Conservation (phyloP, 1,284 basidiomycete species). For the Heterobasidion occidentale region DNA sequence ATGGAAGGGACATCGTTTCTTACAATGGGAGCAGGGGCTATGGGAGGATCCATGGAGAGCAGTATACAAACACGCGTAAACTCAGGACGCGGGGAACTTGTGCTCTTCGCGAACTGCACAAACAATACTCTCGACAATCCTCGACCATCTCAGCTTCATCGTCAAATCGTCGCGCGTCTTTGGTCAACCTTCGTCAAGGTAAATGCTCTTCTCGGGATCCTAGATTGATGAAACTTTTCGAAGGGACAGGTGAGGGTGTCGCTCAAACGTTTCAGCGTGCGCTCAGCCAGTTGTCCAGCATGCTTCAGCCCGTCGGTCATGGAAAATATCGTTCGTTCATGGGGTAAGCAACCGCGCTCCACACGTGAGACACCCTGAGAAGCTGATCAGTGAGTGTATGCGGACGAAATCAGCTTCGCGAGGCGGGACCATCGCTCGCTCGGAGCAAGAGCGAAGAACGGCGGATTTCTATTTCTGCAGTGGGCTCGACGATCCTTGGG, state of each 20-base stretch:
- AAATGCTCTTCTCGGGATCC: no score
- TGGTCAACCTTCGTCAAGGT: neutral
- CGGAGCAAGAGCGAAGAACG: constrained; percentile 4
- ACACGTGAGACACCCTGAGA: neutral
- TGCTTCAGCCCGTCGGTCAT: constrained; percentile 9
- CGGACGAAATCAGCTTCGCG: neutral
- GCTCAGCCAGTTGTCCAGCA: neutral
- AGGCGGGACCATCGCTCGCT: constrained; percentile 8
- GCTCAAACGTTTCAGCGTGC: neutral
- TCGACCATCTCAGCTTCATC: neutral
- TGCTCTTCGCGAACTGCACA: neutral
- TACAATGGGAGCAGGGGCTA: neutral
- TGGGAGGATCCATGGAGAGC: constrained; percentile 4
- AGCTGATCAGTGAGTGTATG: neutral
- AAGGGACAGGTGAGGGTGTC: constrained; percentile 1
- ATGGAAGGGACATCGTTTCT: neutral
- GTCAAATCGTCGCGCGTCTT: neutral
- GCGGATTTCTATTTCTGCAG: constrained; percentile 8
- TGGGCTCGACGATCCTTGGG: constrained; percentile 8
- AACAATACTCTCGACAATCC: neutral
- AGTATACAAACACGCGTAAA: constrained; percentile 1
- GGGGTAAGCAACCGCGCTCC: constrained; percentile 2
- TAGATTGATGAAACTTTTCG: neutral
- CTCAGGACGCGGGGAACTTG: neutral
- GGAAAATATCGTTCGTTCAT: neutral